Evolutionary conservation across 2,329 filamentous ascomycete genomes (phyloP).

Genomic region (Colletotrichum sojae): DNA sequence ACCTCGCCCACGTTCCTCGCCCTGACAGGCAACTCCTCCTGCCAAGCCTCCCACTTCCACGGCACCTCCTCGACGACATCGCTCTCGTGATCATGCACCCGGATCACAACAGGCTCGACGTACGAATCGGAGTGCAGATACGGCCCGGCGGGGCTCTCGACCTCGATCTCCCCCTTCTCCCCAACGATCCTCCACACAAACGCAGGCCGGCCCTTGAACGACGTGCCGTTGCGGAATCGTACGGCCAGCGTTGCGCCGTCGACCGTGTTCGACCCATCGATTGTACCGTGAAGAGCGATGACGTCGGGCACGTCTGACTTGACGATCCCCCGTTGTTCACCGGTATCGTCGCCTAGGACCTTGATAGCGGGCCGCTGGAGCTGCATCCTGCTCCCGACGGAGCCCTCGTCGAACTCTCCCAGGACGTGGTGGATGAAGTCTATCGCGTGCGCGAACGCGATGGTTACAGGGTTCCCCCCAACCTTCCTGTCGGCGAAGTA

Average conservation of each 20-base stretch:
- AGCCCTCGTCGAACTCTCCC: conserved; percentile 7
- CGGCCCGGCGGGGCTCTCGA: conserved; percentile 22
- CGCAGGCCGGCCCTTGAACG: conserved; percentile 61
- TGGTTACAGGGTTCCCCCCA: conserved; percentile 60
- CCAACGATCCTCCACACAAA: conserved; percentile 66
- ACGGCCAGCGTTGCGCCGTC: conserved; percentile 58
- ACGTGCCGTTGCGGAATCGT: conserved; percentile 62
- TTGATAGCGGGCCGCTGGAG: conserved; percentile 47
- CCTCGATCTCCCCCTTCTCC: conserved; percentile 63
- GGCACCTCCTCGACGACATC: conserved; percentile 58
- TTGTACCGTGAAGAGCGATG: conserved; percentile 53
- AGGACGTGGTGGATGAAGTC: conserved; percentile 27
- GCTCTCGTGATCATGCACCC: conserved; percentile 64
- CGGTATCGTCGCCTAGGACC: background rate
- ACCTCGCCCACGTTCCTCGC: conserved; percentile 62
- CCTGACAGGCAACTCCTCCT: conserved; percentile 59
- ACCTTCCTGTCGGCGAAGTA: conserved; percentile 65
- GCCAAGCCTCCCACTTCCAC: conserved; percentile 63
- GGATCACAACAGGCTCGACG: conserved; percentile 58
- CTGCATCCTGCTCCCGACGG: conserved; percentile 43
- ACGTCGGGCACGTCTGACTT: conserved; percentile 46
- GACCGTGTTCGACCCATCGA: conserved; percentile 46
- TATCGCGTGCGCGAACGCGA: conserved; percentile 54
- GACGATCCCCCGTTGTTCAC: background rate
- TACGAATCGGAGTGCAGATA: conserved; percentile 50